Evolutionary conservation across 331 rosid genomes (phyloP).

Genomic region (Stylosanthes scabra): DNA sequence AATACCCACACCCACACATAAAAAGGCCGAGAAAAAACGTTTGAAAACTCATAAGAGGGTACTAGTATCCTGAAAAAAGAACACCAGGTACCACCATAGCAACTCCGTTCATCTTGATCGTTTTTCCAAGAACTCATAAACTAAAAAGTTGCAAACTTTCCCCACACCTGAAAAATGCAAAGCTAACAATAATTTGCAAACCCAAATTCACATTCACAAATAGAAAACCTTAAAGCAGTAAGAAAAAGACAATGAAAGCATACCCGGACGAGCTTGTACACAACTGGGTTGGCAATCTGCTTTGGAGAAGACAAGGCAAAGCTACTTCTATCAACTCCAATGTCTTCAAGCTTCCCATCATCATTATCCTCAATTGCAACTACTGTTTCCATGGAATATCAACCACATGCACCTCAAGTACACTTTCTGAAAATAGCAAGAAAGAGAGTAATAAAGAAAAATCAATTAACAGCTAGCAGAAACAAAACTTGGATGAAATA

Average conservation of each 20-base stretch:
- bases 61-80: background rate
- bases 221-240: constrained; percentile 4
- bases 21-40: background rate
- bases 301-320: constrained; percentile 65
- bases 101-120: constrained; percentile 34
- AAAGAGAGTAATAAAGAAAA: constrained; percentile 15
- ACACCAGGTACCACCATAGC: constrained; percentile 6
- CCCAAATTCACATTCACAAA: constrained; percentile 33
- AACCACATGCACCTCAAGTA: constrained; percentile 93
- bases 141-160: constrained; percentile 21
- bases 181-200: constrained; percentile 6
- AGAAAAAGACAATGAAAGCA: background rate
- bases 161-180: constrained; percentile 10
- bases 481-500: no score
- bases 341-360: constrained; percentile 68
- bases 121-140: constrained; percentile 14
- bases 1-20: no score
- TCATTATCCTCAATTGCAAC: constrained; percentile 79
- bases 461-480: background rate
- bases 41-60: constrained; percentile 5
- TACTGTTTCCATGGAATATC: constrained; percentile 91
- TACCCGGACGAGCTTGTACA: constrained; percentile 99
- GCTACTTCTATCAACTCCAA: constrained; percentile 60
- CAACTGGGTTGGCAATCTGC: constrained; percentile 84
- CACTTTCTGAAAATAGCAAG: constrained; percentile 66